Base-by-base conservation (phyloP, 768 basidiomycete genomes). In the Tylopilus rubrobrunneus region DNA sequence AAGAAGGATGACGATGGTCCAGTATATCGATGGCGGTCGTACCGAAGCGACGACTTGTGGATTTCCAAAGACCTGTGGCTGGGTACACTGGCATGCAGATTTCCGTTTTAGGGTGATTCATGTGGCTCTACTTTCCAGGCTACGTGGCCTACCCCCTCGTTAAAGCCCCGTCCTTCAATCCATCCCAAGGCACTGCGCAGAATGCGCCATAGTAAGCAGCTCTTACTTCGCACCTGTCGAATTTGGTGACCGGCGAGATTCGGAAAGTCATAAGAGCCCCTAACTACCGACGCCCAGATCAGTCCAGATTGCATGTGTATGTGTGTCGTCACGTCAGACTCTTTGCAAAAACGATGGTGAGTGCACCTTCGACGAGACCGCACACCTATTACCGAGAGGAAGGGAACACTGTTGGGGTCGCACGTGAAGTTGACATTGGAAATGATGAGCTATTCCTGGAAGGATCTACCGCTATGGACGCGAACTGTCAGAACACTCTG, bases 31-130 rank as follows among this genome's bases (percentile, higher is more conserved):
- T 28, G 14, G 36, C 15, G 34, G 34, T 34, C 5, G 34, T 15
- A 34, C 34, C 5, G 14, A 34, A 34, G 14, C 15, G 36, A 37
- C 36, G 34, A 34, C 34, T 34, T 60, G 57, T 49, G 59, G 58
- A 52, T 60, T 53, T 55, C 59, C 58, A 46, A 51, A 56, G 55
- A 43, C 52, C 37, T 53, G 70, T 71, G 70, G 66, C 68, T 67
- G 67, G 48, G 59, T 58, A 58, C 59, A 58, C 67, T 59, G 61
- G 57, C 60, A 62, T 46, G 46, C 42, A 52, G 52, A 41, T 60
- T 56, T 59, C 68, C 61, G 28, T 36, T 67, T 62, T 62, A 39
- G 65, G 59, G 15, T 46, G 8, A 39, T 33, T 33, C 51, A 44
- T 53, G 65, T 67, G 53, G 65, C 57, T 39, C 55, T 25, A 34